Evolutionary conservation across 1,139 yeast species (phyloP).

Genomic region (Nakaseomyces nivariensis): DNA sequence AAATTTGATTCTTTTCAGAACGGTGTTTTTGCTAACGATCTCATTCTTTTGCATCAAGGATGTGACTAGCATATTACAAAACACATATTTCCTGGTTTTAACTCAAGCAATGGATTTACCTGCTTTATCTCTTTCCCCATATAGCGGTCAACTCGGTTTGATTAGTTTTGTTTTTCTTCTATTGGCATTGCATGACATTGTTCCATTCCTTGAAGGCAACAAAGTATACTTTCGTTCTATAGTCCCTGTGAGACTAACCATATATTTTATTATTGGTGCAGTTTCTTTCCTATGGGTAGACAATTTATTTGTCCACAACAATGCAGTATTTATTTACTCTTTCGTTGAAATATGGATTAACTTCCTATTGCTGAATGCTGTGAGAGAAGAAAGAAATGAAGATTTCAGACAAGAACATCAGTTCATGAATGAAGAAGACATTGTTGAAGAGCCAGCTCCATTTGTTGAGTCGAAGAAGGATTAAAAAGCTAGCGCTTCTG

Average conservation of each 20-base stretch:
- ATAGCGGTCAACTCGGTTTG: conserved; percentile 45
- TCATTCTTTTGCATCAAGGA: conserved; percentile 37
- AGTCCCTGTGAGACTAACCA: conserved; percentile 55
- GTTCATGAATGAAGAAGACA: conserved; percentile 9
- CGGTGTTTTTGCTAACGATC: conserved; percentile 37
- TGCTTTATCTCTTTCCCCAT: conserved; percentile 33
- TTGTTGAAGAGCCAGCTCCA: conserved; percentile 7
- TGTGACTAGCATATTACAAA: conserved; percentile 35
- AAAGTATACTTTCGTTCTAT: conserved; percentile 49
- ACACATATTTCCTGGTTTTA: conserved; percentile 44
- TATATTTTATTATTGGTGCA: conserved; percentile 45
- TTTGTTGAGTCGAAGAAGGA: conserved; percentile 2
- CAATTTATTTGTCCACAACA: conserved; percentile 44
- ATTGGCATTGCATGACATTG: conserved; percentile 43
- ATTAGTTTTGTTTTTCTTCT: conserved; percentile 38
- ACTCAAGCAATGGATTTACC: conserved; percentile 30
- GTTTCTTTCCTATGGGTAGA: conserved; percentile 30
- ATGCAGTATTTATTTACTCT: conserved; percentile 50
- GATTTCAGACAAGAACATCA: conserved; percentile 19
- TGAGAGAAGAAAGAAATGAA: conserved; percentile 47
- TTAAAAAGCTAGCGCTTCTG: neutral
- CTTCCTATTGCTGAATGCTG: conserved; percentile 50
- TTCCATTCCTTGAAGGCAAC: conserved; percentile 51
- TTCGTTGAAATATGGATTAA: conserved; percentile 66
- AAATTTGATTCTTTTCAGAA: conserved; percentile 40